A percentile compares a stretch with the other conserved stretches of the same genome.
Conservation (phyloP, 805 yeast genomes). For the Kuraishia cidri region DNA sequence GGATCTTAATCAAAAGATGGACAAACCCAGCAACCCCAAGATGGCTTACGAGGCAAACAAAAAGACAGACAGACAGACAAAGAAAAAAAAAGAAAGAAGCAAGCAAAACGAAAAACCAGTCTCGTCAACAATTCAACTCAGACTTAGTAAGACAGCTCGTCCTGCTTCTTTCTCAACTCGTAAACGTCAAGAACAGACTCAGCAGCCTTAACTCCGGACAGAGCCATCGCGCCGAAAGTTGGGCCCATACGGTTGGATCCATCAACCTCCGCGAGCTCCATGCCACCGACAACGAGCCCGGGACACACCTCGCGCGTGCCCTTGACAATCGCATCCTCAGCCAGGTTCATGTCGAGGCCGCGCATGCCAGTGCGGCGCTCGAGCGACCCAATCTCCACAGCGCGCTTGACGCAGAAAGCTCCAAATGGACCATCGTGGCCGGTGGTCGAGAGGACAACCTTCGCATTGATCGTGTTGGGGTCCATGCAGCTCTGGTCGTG, state of each 20-base stretch:
- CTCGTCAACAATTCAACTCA: not conserved
- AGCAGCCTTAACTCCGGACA: constrained; percentile 74
- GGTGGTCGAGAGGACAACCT: constrained; percentile 60
- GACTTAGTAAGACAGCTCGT: constrained; percentile 5
- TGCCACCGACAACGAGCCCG: constrained; percentile 61
- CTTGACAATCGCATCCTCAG: constrained; percentile 70
- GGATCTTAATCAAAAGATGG: not conserved
- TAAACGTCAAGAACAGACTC: constrained; percentile 28
- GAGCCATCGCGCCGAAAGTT: constrained; percentile 75
- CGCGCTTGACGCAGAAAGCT: constrained; percentile 69
- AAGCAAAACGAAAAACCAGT: too few relatives aligned
- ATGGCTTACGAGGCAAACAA: not conserved
- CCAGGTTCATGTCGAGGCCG: constrained; percentile 70
- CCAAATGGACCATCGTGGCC: constrained; percentile 86
- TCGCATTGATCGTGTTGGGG: constrained; percentile 65
- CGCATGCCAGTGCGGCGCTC: constrained; percentile 60
- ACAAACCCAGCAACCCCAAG: not conserved
- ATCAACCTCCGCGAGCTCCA: constrained; percentile 73
- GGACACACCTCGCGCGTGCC: constrained; percentile 57
- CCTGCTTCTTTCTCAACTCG: constrained; percentile 18
- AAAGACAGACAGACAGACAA: not conserved
- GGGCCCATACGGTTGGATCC: constrained; percentile 83
- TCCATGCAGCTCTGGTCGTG: constrained; percentile 78
- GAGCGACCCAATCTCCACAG: constrained; percentile 36
- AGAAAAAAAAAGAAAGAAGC: not conserved